Conservation (phyloP, 495 filamentous ascomycete genomes). For the Bacidia gigantensis region DNA sequence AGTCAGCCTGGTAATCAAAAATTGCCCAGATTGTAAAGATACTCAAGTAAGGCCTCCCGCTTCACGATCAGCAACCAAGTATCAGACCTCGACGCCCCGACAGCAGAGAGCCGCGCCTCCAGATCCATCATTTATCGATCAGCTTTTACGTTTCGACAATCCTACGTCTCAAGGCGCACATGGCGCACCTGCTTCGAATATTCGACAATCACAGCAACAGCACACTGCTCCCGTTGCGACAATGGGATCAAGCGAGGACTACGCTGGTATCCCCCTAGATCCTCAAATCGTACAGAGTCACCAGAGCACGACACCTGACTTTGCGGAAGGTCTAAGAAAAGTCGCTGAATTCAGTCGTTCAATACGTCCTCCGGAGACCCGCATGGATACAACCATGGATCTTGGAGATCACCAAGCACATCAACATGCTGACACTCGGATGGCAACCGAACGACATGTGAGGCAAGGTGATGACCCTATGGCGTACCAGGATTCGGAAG, state of each 20-base stretch:
- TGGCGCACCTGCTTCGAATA: background rate
- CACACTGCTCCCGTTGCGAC: constrained; percentile 3
- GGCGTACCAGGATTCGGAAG: constrained; percentile 11
- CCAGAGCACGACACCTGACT: background rate
- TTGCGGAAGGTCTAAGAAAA: constrained; percentile 1
- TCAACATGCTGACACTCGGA: constrained; percentile 6
- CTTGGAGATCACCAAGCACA: constrained; percentile 7
- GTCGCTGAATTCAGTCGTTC: background rate
- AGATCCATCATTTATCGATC: constrained; percentile 11
- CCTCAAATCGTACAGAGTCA: constrained; percentile 15
- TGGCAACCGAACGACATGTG: constrained; percentile 17
- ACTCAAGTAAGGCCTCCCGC: constrained; percentile 41
- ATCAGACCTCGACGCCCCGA: background rate
- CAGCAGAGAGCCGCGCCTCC: background rate
- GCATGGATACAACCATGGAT: background rate
- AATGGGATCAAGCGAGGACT: constrained; percentile 13
- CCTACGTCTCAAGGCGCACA: background rate
- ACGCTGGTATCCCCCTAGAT: constrained; percentile 13
- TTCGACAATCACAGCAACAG: background rate
- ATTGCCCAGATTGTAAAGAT: constrained; percentile 84
- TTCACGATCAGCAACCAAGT: constrained; percentile 8
- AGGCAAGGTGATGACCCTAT: constrained; percentile 15
- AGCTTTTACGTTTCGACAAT: constrained; percentile 14
- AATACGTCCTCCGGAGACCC: background rate
- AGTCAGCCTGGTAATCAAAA: constrained; percentile 83